Conservation (phyloP, 352 stramenopile genomes). For the Globisporangium camurandrum region DNA sequence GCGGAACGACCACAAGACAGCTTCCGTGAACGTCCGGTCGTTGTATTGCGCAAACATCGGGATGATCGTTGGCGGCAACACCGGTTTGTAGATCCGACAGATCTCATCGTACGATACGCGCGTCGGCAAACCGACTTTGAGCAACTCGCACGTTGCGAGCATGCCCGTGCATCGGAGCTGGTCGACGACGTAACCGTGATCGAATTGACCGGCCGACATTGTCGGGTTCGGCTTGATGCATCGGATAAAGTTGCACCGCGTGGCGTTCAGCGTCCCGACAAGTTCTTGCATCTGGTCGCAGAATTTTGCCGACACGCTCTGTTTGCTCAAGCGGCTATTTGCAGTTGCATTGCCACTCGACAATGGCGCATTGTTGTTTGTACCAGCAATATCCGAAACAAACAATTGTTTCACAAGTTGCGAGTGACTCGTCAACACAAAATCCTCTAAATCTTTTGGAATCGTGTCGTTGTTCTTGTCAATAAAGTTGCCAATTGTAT, state of each 20-base stretch:
- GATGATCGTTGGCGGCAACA: conserved; percentile 61
- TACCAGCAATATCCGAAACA: neutral
- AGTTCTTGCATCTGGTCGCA: conserved; percentile 83
- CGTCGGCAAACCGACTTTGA: conserved; percentile 88
- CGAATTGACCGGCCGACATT: conserved; percentile 70
- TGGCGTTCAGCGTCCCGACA: conserved; percentile 80
- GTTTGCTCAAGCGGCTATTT: conserved; percentile 19
- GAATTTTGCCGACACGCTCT: conserved; percentile 80
- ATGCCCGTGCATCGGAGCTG: conserved; percentile 88
- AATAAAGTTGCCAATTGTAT: conserved; percentile 94
- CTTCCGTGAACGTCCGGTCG: conserved; percentile 81
- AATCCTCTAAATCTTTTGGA: conserved; percentile 85
- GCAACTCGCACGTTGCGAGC: conserved; percentile 84
- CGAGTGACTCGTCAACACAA: conserved; percentile 77
- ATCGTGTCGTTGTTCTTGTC: conserved; percentile 97
- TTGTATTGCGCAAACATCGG: conserved; percentile 82
- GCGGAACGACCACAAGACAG: conserved; percentile 87
- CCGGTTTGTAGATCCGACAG: conserved; percentile 80
- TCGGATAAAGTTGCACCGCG: conserved; percentile 83
- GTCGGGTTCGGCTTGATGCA: conserved; percentile 89
- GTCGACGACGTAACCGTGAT: conserved; percentile 86
- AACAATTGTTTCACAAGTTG: conserved; percentile 81
- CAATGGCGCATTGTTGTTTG: too few species aligned
- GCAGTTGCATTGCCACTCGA: conserved; percentile 17
- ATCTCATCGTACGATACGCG: conserved; percentile 88